A percentile compares a stretch with the other conserved stretches of the same genome.
Evolutionary conservation across 768 basidiomycete genomes (phyloP).

Genomic region (Plicaturopsis crispa): DNA sequence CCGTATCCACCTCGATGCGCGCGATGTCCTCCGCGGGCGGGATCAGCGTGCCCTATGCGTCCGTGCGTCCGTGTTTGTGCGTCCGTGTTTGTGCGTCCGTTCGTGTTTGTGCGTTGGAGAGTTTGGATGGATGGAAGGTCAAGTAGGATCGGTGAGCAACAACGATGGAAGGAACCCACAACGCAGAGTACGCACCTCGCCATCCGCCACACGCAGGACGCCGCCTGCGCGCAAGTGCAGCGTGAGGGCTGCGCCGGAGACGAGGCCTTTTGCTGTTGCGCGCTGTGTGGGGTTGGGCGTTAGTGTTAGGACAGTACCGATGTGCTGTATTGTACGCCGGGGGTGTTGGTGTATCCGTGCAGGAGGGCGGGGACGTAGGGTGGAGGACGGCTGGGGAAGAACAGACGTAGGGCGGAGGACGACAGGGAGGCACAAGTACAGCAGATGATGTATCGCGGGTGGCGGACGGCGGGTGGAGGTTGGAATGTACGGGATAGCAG

Average conservation of each 20-base stretch:
- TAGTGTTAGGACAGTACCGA: too few relatives aligned
- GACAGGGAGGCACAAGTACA: too few relatives aligned
- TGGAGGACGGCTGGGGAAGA: too few relatives aligned
- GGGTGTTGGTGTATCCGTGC: too few relatives aligned
- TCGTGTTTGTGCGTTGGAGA: conserved; percentile 1
- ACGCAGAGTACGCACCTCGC: conserved; percentile 43
- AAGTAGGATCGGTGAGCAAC: neutral
- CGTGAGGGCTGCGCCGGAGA: conserved; percentile 58
- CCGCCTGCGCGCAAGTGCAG: conserved; percentile 56
- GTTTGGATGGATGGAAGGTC: neutral
- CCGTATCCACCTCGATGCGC: conserved; percentile 44
- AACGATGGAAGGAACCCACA: neutral
- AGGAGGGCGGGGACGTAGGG: too few relatives aligned
- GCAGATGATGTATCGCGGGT: too few relatives aligned
- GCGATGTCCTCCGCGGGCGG: conserved; percentile 70
- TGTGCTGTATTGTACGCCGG: too few relatives aligned
- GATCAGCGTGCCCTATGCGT: conserved; percentile 60
- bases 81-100: too few relatives aligned
- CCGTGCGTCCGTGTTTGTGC: too few relatives aligned
- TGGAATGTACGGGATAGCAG: too few relatives aligned
- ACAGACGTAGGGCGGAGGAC: too few relatives aligned
- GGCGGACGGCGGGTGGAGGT: too few relatives aligned
- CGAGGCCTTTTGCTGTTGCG: conserved; percentile 83
- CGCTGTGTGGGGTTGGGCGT: conserved; percentile 60
- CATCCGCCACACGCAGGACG: conserved; percentile 38